Conservation (phyloP, 768 basidiomycete species). For the Hydnum rufescens region DNA sequence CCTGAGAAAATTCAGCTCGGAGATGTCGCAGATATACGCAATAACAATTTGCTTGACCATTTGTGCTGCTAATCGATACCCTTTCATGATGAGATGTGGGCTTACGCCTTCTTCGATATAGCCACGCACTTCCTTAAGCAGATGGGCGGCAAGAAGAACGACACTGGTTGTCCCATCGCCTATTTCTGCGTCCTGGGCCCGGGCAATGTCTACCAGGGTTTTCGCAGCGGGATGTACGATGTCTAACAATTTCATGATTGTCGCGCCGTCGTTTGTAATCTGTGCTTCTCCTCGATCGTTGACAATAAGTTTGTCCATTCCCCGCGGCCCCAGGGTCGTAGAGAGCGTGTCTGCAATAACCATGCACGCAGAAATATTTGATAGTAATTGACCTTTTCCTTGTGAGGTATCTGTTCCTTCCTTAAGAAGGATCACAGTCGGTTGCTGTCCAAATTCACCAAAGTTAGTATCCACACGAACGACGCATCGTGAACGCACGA, state of each 20-base stretch:
- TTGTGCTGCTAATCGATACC: constrained; percentile 70
- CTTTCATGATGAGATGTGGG: constrained; percentile 95
- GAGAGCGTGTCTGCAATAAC: constrained; percentile 83
- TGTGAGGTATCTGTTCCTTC: constrained; percentile 96
- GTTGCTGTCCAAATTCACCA: constrained; percentile 48
- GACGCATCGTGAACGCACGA: background rate
- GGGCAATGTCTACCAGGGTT: constrained; percentile 94
- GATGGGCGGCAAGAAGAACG: constrained; percentile 80
- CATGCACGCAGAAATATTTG: constrained; percentile 92
- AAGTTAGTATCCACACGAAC: constrained; percentile 6
- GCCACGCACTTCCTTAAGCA: constrained; percentile 77
- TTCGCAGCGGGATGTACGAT: constrained; percentile 96
- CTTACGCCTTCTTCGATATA: constrained; percentile 96
- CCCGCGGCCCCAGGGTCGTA: constrained; percentile 89
- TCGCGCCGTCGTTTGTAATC: constrained; percentile 99
- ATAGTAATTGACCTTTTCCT: constrained; percentile 77
- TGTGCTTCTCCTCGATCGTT: constrained; percentile 86
- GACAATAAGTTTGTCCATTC: constrained; percentile 98
- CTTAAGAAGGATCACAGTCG: constrained; percentile 85
- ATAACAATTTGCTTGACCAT: constrained; percentile 28
- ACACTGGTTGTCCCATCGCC: constrained; percentile 98
- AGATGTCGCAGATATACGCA: background rate
- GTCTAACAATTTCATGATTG: constrained; percentile 90
- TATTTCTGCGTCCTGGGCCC: constrained; percentile 95
- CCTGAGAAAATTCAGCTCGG: constrained; percentile 26